A percentile compares a stretch with the other conserved stretches of the same genome.
phyloP scores from a whole-genome alignment of 768 basidiomycete genomes.

The Boletus patriciae region DNA sequence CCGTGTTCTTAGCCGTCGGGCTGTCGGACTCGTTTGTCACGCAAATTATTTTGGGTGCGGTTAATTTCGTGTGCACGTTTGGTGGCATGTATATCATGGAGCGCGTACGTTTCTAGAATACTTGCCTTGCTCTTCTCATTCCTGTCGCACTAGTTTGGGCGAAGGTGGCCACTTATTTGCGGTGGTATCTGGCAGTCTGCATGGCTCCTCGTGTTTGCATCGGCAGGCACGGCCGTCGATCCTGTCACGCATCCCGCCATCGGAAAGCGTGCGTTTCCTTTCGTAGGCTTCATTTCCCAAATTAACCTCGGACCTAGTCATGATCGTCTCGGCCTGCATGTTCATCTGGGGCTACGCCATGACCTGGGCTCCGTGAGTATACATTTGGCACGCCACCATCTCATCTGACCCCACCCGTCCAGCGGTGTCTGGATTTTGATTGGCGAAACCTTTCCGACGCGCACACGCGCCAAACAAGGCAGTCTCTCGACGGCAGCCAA shows the following conservation, averaged over 20 bases:
- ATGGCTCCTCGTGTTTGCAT: constrained; percentile 74
- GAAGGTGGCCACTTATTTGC: constrained; percentile 60
- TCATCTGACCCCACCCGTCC: neutral
- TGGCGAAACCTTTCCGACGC: neutral
- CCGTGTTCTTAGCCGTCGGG: constrained; percentile 66
- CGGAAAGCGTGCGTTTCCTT: constrained; percentile 47
- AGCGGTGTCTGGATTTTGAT: neutral
- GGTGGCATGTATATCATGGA: constrained; percentile 74
- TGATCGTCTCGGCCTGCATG: constrained; percentile 46
- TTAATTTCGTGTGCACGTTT: constrained; percentile 73
- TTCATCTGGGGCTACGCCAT: constrained; percentile 56
- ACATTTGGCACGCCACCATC: neutral
- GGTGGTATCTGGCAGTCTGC: constrained; percentile 69
- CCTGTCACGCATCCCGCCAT: constrained; percentile 44
- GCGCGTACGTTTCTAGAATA: constrained; percentile 19
- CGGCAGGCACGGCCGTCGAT: neutral
- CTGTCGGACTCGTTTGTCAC: constrained; percentile 65
- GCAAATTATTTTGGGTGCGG: constrained; percentile 74
- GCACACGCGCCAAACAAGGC: neutral
- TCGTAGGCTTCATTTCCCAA: neutral
- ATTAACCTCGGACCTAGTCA: constrained; percentile 35
- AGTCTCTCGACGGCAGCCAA: neutral
- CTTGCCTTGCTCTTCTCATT: constrained; percentile 11
- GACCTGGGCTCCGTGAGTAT: neutral
- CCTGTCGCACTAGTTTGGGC: constrained; percentile 44